These are phyloP conservation scores for Auxenochlorella pyrenoidosa DNA, from an alignment of 139 green algal species.

Conservation along the genomic window DNA sequence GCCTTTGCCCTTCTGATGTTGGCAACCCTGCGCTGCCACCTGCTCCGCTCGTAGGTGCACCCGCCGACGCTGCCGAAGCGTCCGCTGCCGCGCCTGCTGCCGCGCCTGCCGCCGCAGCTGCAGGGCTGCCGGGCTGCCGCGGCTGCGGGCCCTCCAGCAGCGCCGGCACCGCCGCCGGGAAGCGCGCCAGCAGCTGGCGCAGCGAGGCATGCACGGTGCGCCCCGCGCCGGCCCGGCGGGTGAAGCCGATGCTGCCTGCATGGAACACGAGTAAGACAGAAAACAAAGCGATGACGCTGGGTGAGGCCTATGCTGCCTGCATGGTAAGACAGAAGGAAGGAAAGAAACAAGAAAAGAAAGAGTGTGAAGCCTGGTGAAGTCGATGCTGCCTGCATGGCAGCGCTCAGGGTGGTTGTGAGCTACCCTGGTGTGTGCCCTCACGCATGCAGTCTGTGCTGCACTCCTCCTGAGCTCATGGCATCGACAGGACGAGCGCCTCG, in stretches of 20 bases:
- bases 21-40: neutral
- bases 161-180: constrained; percentile 5
- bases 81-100: neutral
- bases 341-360: too few relatives aligned
- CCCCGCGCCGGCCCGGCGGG: constrained; percentile 24
- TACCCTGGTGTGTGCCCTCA: too few relatives aligned
- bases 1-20: too few relatives aligned
- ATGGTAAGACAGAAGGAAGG: too few relatives aligned
- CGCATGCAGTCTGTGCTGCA: neutral
- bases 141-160: neutral
- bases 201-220: constrained; percentile 35
- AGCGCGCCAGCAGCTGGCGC: constrained; percentile 27
- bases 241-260: constrained; percentile 46
- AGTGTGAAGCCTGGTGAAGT: too few relatives aligned
- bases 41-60: neutral
- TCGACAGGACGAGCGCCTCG: neutral
- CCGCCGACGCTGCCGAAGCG: neutral
- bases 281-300: too few relatives aligned
- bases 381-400: constrained; percentile 25
- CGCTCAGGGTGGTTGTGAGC: too few relatives aligned
- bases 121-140: neutral
- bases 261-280: too few relatives aligned
- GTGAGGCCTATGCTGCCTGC: too few relatives aligned
- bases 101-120: neutral
- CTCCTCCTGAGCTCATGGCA: too few relatives aligned